Percentiles rank a stretch among this genome's conserved stretches.
Evolutionary conservation across 208 protist genomes (phyloP).

Genomic region (Wallacemonas sp.): DNA sequence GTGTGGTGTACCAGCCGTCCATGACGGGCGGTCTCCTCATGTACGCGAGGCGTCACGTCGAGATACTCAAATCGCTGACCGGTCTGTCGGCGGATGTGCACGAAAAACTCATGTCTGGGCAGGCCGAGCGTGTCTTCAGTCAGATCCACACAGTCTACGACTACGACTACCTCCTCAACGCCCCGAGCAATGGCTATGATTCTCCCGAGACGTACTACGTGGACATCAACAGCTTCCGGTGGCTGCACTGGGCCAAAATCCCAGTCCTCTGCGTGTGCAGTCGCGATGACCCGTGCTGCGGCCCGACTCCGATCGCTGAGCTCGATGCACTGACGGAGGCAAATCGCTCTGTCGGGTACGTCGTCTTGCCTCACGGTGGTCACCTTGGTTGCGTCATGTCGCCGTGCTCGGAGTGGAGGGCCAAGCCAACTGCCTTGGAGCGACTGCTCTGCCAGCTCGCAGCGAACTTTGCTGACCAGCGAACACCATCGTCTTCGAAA

Average conservation of each 20-base stretch:
- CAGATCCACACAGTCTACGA: slow-evolving; percentile 47
- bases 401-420: slow-evolving; percentile 39
- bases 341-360: slow-evolving; percentile 42
- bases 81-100: slow-evolving; percentile 33
- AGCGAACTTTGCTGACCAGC: slow-evolving; percentile 11
- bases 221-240: slow-evolving; percentile 44
- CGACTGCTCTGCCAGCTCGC: slow-evolving; percentile 24
- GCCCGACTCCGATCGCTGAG: slow-evolving; percentile 25
- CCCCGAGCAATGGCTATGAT: slow-evolving; percentile 56
- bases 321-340: slow-evolving; percentile 31
- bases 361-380: slow-evolving; percentile 52
- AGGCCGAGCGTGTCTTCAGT: slow-evolving; percentile 30
- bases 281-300: slow-evolving; percentile 60
- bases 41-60: slow-evolving; percentile 49
- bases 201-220: slow-evolving; percentile 63
- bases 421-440: slow-evolving; percentile 43
- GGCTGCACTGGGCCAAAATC: slow-evolving; percentile 44
- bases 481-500: not conserved
- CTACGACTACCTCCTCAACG: slow-evolving; percentile 62
- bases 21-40: slow-evolving; percentile 44
- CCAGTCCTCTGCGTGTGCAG: slow-evolving; percentile 65
- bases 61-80: slow-evolving; percentile 43
- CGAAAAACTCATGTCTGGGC: slow-evolving; percentile 23
- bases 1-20: slow-evolving; percentile 53
- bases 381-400: slow-evolving; percentile 60